Base-by-base conservation (phyloP, 345 rosid genomes). In the Rhodamnia argentea region DNA sequence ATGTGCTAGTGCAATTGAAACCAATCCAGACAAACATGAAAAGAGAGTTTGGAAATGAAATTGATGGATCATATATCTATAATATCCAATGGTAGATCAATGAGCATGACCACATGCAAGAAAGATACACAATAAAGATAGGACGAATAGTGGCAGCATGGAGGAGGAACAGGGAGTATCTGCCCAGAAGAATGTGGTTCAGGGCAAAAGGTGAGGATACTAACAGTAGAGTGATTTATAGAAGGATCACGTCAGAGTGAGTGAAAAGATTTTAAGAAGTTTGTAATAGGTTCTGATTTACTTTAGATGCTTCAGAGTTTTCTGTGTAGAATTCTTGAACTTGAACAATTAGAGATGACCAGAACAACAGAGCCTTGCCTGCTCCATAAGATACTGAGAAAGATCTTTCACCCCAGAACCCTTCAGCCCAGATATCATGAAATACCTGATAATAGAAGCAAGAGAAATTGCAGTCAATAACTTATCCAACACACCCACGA, bases 381-480 rank as follows among this genome's bases (percentile, higher is more conserved):
- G 96, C 40, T 92, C 95, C 93, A 89, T 90, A 88, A 97, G 88
- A 90, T 91, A 97, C 83, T 92, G 91, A 29, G 90, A 88, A 55
- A 97, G 96, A 87, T 91, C 93, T 87, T 94, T 95, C 58, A 97
- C 92, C 86, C 99, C 98, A 85, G 93, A 91, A 60, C 99, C 99
- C 90, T 94, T 96, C 84, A 95, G 88, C 74, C 96, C 99, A 0
- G 98, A 96, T 87, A 95, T 94, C 96, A 94, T 94, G 91, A 97
- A 96, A 88, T 88, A 86, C 92, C 98, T 96, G 91, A 40, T 84
- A 83, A 55, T 37, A 82, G 83, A 83, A 37, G 57, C 56, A 60
- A 27, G 84, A 50, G 15, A 24, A 42, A 84, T 59, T 42, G 27
- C 40, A 59, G 52, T 70, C 78, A 83, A 85, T 53, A 82, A 82